Conservation (phyloP, 2,329 filamentous ascomycete genomes). For the Alternaria viburni region DNA sequence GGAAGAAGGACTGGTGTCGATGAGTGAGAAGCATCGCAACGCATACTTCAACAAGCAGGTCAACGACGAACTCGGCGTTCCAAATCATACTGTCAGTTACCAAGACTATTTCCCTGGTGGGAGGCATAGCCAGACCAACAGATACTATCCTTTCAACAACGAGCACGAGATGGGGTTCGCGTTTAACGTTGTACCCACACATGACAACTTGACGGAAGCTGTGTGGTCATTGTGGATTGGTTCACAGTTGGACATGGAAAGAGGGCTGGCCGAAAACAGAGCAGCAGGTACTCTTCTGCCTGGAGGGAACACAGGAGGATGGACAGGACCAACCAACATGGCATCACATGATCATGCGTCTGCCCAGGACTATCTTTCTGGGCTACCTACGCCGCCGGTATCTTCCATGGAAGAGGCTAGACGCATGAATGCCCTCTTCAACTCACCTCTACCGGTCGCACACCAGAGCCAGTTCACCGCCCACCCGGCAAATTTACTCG, state of each 20-base stretch:
- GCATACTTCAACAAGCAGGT: constrained; percentile 34
- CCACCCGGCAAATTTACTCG: neutral
- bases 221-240: constrained; percentile 31
- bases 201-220: constrained; percentile 23
- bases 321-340: neutral
- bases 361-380: neutral
- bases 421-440: neutral
- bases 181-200: constrained; percentile 24
- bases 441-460: neutral
- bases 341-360: constrained; percentile 20
- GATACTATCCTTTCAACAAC: constrained; percentile 33
- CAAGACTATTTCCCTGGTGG: constrained; percentile 26
- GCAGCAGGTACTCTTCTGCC: neutral
- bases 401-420: neutral
- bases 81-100: constrained; percentile 29
- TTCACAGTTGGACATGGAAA: constrained; percentile 16
- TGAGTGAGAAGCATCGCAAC: constrained; percentile 27
- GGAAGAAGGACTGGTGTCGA: constrained; percentile 22
- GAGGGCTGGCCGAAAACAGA: neutral
- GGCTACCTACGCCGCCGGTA: neutral
- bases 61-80: constrained; percentile 36
- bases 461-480: neutral
- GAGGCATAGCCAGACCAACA: constrained; percentile 24
- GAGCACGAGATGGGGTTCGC: constrained; percentile 34
- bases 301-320: neutral